phyloP scores from a whole-genome alignment of 768 basidiomycete genomes.

The Clitopilus hobsonii region DNA sequence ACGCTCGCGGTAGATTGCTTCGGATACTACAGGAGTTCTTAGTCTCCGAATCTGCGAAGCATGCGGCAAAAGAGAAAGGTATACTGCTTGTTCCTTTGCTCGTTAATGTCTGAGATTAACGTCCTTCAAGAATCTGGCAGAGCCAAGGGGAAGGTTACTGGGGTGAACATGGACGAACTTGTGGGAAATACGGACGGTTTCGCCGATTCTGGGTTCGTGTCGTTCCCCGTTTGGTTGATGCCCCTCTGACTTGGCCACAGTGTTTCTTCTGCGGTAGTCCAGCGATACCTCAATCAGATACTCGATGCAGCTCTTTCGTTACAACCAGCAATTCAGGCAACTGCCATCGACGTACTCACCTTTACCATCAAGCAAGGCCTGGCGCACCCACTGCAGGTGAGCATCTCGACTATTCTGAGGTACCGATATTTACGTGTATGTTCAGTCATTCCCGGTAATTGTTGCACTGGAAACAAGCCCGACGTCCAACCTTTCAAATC shows the following conservation, averaged over 20 bases:
- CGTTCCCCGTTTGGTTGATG: not conserved
- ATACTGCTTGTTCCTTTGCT: not conserved
- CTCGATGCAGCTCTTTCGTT: conserved; percentile 75
- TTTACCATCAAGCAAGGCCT: conserved; percentile 95
- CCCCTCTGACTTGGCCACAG: conserved; percentile 34
- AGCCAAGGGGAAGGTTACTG: conserved; percentile 34
- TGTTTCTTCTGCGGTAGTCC: conserved; percentile 90
- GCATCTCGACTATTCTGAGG: not conserved
- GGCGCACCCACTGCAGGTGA: conserved; percentile 87
- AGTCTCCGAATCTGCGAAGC: conserved; percentile 75
- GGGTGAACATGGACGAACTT: conserved; percentile 88
- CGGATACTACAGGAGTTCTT: conserved; percentile 93
- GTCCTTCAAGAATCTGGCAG: conserved; percentile 33
- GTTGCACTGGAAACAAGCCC: conserved; percentile 91
- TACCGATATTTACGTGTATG: not conserved
- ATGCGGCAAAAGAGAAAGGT: conserved; percentile 70
- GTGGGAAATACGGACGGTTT: conserved; percentile 95
- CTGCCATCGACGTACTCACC: conserved; percentile 86
- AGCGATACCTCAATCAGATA: conserved; percentile 84
- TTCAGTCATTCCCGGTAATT: conserved; percentile 84
- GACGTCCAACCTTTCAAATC: conserved; percentile 50
- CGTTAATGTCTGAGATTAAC: not conserved
- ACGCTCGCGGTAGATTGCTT: conserved; percentile 67
- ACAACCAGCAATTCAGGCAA: conserved; percentile 64
- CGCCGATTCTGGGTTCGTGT: conserved; percentile 88